A percentile compares a stretch with the other conserved stretches of the same genome.
Conservation (phyloP, 441 rosid genomes). For the Erodium chrysanthum region DNA sequence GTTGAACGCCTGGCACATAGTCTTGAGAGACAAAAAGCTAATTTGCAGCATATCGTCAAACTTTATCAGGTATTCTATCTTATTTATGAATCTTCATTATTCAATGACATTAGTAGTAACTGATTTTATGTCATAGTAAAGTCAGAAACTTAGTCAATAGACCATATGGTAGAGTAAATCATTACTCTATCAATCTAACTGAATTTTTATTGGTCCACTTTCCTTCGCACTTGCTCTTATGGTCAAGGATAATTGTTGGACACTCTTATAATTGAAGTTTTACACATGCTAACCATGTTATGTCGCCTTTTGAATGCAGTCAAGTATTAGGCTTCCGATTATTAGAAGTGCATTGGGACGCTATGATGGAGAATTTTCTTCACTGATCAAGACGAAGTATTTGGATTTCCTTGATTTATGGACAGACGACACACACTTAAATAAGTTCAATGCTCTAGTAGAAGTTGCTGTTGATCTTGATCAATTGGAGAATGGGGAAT, state of each 20-base stretch:
- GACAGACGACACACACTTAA: slow-evolving; percentile 68
- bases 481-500: slow-evolving; percentile 92
- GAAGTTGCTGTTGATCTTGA: slow-evolving; percentile 86
- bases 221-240: slow-evolving; percentile 1
- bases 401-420: slow-evolving; percentile 40
- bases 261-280: slow-evolving; percentile 2
- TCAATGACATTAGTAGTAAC: background rate
- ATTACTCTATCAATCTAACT: background rate
- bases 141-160: background rate
- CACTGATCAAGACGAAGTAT: slow-evolving; percentile 60
- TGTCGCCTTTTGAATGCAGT: slow-evolving; percentile 44
- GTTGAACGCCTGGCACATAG: slow-evolving; percentile 58
- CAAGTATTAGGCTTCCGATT: slow-evolving; percentile 74
- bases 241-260: background rate
- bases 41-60: slow-evolving; percentile 79
- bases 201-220: background rate
- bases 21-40: slow-evolving; percentile 63
- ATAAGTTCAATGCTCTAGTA: slow-evolving; percentile 68
- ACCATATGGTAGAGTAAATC: background rate
- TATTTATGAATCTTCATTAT: background rate
- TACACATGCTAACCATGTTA: background rate
- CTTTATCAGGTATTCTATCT: slow-evolving; percentile 65
- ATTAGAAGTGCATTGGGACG: slow-evolving; percentile 60
- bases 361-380: slow-evolving; percentile 57
- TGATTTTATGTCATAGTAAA: background rate